Conservation (phyloP, 441 rosid genomes). For the Pelargonium myrrhifolium region DNA sequence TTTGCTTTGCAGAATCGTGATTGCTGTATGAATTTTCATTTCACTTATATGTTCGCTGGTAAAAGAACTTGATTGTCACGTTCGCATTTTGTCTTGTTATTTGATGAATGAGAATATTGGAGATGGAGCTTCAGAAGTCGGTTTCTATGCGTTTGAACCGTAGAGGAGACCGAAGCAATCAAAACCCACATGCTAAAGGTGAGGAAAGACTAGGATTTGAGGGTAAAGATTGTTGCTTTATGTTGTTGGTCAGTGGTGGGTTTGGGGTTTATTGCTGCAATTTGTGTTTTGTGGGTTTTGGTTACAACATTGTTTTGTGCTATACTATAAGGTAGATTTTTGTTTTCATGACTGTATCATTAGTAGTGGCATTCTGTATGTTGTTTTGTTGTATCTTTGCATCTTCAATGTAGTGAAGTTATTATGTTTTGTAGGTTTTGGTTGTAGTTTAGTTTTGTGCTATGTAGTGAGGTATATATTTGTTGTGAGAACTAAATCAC, state of each 20-base stretch:
- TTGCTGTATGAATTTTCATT: not conserved
- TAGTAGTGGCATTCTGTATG: not conserved
- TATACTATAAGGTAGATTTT: not conserved
- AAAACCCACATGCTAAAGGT: slow-evolving; percentile 36
- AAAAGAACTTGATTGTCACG: no score
- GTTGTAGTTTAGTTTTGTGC: not conserved
- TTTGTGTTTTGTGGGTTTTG: not conserved
- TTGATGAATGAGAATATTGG: slow-evolving; percentile 28
- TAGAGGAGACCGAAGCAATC: slow-evolving; percentile 47
- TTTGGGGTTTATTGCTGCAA: not conserved
- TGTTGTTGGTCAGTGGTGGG: not conserved
- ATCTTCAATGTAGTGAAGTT: not conserved
- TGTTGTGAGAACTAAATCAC: not conserved
- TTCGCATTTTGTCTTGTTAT: no score
- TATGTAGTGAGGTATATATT: not conserved
- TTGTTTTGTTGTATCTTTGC: not conserved
- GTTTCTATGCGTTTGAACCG: slow-evolving; percentile 50
- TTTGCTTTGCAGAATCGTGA: not conserved
- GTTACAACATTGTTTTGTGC: not conserved
- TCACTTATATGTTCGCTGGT: not conserved
- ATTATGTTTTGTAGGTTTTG: not conserved
- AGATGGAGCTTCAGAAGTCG: slow-evolving; percentile 45
- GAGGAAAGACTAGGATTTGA: not conserved
- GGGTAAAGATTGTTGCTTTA: not conserved
- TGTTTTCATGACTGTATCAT: slow-evolving; percentile 1